Conservation (phyloP, 768 basidiomycete species). For the Boletus tomentosulus region DNA sequence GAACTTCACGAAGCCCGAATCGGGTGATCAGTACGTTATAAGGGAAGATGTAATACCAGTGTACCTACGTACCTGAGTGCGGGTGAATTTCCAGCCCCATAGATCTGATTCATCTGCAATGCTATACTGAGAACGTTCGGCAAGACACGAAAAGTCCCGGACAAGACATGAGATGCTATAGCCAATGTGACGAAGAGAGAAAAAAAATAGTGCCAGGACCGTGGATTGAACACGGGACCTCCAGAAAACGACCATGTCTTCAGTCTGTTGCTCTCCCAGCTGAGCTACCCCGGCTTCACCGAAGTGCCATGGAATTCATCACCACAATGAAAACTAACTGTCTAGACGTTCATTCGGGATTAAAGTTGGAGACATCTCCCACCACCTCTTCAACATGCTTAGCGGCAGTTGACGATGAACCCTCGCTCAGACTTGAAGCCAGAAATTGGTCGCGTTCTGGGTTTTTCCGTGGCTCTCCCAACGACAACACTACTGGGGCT, state of each 20-base stretch:
- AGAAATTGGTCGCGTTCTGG: neutral
- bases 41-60: neutral
- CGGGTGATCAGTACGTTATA: neutral
- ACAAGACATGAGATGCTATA: neutral
- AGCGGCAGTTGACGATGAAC: slow-evolving; percentile 34
- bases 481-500: slow-evolving; percentile 33
- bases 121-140: neutral
- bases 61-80: neutral
- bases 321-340: neutral
- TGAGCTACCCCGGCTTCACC: slow-evolving; percentile 57
- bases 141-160: neutral
- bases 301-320: too few species aligned
- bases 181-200: neutral
- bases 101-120: neutral
- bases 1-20: neutral
- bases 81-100: neutral
- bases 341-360: slow-evolving; percentile 12
- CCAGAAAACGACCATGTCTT: slow-evolving; percentile 40
- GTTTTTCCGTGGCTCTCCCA: slow-evolving; percentile 25
- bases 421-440: slow-evolving; percentile 18
- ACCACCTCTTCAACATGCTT: slow-evolving; percentile 26
- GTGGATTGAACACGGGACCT: slow-evolving; percentile 58
- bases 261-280: slow-evolving; percentile 75
- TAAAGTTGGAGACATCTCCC: slow-evolving; percentile 28
- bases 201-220: slow-evolving; percentile 42